These are phyloP conservation scores for Cetraspora pellucida DNA, from an alignment of 192 early-diverging fungal species.

Conservation along the genomic window DNA sequence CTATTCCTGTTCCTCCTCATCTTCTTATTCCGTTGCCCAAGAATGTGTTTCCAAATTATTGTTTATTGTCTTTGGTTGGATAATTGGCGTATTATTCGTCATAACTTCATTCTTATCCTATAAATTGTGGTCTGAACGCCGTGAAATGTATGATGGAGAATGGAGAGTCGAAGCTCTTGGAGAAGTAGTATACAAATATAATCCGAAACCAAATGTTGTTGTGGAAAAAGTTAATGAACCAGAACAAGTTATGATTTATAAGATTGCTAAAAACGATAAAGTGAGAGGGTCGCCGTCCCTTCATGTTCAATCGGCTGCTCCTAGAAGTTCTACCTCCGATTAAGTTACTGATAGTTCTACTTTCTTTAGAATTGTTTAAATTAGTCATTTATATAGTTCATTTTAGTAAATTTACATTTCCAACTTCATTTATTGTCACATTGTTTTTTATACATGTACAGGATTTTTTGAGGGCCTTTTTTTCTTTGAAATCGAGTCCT, in stretches of 20 bases:
- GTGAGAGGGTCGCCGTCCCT: neutral
- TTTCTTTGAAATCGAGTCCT: too few species aligned
- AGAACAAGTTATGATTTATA: conserved; percentile 25
- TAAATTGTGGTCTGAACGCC: neutral
- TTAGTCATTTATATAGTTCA: too few species aligned
- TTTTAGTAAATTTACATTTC: too few species aligned
- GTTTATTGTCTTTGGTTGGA: neutral
- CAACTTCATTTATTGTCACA: too few species aligned
- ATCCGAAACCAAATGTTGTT: neutral
- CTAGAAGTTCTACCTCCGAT: too few species aligned
- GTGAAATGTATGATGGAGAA: conserved; percentile 13
- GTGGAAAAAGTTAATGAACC: conserved; percentile 4
- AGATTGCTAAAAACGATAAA: neutral
- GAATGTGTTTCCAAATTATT: neutral
- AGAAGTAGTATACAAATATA: conserved; percentile 20
- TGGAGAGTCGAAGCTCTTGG: conserved; percentile 12
- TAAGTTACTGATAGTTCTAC: too few species aligned
- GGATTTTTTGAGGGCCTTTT: too few species aligned
- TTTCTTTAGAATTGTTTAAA: too few species aligned
- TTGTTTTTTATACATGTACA: too few species aligned
- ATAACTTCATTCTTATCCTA: neutral
- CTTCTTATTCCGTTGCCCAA: neutral
- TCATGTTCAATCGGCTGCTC: too few species aligned
- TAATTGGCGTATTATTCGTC: neutral
- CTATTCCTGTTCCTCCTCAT: neutral